Conservation (phyloP, 768 basidiomycete genomes). For the Suillus clintonianus region DNA sequence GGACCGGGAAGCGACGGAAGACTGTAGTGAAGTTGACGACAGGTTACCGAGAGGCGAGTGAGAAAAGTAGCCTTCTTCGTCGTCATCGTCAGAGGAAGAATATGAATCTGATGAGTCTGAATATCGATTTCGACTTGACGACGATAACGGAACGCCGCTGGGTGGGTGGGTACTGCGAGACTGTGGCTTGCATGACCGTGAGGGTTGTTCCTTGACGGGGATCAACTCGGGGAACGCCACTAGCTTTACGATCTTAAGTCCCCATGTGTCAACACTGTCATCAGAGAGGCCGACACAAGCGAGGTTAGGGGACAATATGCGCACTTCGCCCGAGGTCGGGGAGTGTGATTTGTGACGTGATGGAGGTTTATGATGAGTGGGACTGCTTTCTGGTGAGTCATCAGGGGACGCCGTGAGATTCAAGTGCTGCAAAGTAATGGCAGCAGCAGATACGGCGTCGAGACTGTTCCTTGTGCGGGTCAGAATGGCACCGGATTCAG, state of each 20-base stretch:
- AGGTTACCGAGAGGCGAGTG: constrained; percentile 49
- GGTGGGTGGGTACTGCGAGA: not conserved
- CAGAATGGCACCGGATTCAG: constrained; percentile 45
- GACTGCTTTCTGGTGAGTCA: constrained; percentile 5
- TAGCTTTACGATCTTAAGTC: constrained; percentile 74
- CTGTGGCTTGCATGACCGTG: not conserved
- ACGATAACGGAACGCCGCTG: constrained; percentile 3
- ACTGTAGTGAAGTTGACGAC: constrained; percentile 36
- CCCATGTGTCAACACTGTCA: constrained; percentile 70
- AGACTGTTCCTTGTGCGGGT: constrained; percentile 48
- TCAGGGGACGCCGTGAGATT: constrained; percentile 5
- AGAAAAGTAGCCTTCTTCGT: constrained; percentile 56
- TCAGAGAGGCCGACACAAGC: constrained; percentile 76
- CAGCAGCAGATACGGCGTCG: constrained; percentile 26
- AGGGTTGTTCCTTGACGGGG: constrained; percentile 23
- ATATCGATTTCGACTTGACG: constrained; percentile 13
- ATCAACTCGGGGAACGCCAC: constrained; percentile 77
- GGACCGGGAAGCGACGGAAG: constrained; percentile 42
- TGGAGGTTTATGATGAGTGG: constrained; percentile 15
- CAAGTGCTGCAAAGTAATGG: constrained; percentile 10
- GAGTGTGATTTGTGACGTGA: constrained; percentile 49
- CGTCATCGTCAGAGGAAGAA: constrained; percentile 38
- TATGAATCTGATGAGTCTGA: constrained; percentile 26
- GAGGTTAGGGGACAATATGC: constrained; percentile 66
- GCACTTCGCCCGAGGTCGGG: constrained; percentile 59